phyloP scores from a whole-genome alignment of 2,329 filamentous ascomycete genomes.

The Hypoxylon sp. region DNA sequence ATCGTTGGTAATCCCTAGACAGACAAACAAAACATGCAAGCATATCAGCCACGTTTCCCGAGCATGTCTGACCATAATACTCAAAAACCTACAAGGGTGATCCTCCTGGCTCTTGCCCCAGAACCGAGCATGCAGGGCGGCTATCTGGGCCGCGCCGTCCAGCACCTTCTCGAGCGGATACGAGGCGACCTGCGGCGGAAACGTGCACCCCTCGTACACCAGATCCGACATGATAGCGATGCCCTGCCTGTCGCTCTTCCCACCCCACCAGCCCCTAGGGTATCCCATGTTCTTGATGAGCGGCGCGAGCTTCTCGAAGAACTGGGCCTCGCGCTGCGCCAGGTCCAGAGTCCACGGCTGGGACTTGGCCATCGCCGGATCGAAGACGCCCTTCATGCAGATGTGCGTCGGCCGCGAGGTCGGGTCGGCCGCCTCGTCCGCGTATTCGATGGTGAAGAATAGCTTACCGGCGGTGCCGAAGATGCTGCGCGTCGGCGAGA shows the following conservation, averaged over 20 bases:
- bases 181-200: slow-evolving; percentile 49
- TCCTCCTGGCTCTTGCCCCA: slow-evolving; percentile 50
- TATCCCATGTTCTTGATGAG: slow-evolving; percentile 49
- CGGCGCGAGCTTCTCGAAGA: slow-evolving; percentile 53
- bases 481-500: slow-evolving; percentile 40
- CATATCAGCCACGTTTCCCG: slow-evolving; percentile 21
- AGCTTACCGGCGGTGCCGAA: slow-evolving; percentile 49
- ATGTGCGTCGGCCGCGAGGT: slow-evolving; percentile 43
- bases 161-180: slow-evolving; percentile 51
- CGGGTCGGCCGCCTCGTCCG: slow-evolving; percentile 29
- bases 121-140: slow-evolving; percentile 55
- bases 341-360: slow-evolving; percentile 50
- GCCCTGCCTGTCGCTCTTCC: slow-evolving; percentile 52
- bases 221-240: slow-evolving; percentile 56
- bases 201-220: slow-evolving; percentile 49
- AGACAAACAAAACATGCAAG: too few relatives aligned
- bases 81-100: slow-evolving; percentile 35
- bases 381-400: slow-evolving; percentile 56
- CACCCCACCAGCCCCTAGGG: slow-evolving; percentile 54
- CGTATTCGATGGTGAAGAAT: slow-evolving; percentile 46
- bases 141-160: slow-evolving; percentile 55
- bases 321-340: slow-evolving; percentile 53
- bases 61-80: slow-evolving; percentile 22
- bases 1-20: slow-evolving; percentile 53
- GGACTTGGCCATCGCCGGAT: slow-evolving; percentile 50